A percentile compares a stretch with the other conserved stretches of the same genome.
These are phyloP conservation scores for Xylaria telfairii DNA, from an alignment of 495 filamentous ascomycete species.

Conservation along the genomic window DNA sequence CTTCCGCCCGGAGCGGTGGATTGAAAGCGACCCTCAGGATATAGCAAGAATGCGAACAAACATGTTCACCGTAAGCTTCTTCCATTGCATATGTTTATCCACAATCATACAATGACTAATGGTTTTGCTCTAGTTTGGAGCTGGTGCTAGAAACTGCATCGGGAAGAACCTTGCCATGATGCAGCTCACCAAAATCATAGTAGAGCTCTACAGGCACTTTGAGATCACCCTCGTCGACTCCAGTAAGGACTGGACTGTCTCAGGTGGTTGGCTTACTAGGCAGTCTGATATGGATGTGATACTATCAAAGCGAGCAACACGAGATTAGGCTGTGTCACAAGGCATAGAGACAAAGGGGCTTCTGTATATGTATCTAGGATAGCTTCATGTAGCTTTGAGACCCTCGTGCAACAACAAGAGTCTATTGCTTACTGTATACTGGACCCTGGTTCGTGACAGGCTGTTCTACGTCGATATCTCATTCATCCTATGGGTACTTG, in stretches of 20 bases:
- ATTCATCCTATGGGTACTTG: too few relatives aligned
- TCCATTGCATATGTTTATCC: neutral
- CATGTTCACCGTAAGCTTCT: conserved; percentile 9
- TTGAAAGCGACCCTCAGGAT: conserved; percentile 43
- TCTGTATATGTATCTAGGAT: too few relatives aligned
- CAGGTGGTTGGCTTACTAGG: conserved; percentile 18
- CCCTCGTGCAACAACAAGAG: too few relatives aligned
- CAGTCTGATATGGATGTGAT: conserved; percentile 15
- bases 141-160: conserved; percentile 52
- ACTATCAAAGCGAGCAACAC: neutral
- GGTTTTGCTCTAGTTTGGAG: conserved; percentile 47
- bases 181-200: conserved; percentile 51
- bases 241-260: conserved; percentile 16
- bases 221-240: neutral
- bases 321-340: too few relatives aligned
- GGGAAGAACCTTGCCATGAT: conserved; percentile 57
- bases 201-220: conserved; percentile 21
- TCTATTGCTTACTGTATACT: too few relatives aligned
- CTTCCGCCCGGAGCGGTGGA: conserved; percentile 48
- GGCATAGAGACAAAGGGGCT: too few relatives aligned
- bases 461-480: too few relatives aligned
- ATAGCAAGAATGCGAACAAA: neutral
- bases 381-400: too few relatives aligned
- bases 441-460: too few relatives aligned
- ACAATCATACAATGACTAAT: neutral